Conservation (phyloP, 2,329 filamentous ascomycete species). For the Achaetomium macrosporum region DNA sequence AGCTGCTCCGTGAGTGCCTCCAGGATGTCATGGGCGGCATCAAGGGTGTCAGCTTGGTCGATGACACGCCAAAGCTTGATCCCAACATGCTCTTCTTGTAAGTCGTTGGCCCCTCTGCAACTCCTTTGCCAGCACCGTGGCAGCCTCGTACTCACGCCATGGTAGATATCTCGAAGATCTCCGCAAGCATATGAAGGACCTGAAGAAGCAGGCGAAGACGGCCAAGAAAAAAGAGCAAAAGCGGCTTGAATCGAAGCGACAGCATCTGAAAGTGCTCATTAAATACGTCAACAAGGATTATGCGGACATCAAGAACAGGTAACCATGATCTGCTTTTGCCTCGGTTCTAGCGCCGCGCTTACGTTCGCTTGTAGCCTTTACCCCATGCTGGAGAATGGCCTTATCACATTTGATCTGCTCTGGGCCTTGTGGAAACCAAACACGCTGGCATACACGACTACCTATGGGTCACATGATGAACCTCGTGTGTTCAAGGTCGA, state of each 20-base stretch:
- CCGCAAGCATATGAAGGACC: conserved; percentile 54
- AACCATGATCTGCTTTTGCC: neutral
- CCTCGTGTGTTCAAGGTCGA: conserved; percentile 80
- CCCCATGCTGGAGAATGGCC: conserved; percentile 71
- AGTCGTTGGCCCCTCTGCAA: conserved; percentile 22
- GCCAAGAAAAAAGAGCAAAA: conserved; percentile 54
- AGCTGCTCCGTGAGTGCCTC: conserved; percentile 65
- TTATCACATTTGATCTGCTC: conserved; percentile 82
- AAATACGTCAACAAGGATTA: conserved; percentile 59
- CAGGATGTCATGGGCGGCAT: conserved; percentile 67
- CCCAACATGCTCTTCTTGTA: conserved; percentile 65
- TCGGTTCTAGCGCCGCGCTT: neutral
- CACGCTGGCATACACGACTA: conserved; percentile 69
- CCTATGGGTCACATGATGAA: conserved; percentile 70
- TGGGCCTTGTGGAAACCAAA: conserved; percentile 90
- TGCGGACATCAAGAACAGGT: conserved; percentile 63
- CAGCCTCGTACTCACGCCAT: conserved; percentile 10
- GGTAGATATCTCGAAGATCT: conserved; percentile 70
- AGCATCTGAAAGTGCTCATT: conserved; percentile 58
- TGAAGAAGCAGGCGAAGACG: conserved; percentile 55
- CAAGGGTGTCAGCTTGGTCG: conserved; percentile 72
- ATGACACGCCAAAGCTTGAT: conserved; percentile 68
- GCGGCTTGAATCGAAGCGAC: conserved; percentile 51
- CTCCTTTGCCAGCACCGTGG: neutral
- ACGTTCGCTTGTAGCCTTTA: conserved; percentile 50